Evolutionary conservation across 1,139 yeast species (phyloP), one percentile per base, ranked within the genome.

Genomic region (Yamadazyma epiphylla): DNA sequence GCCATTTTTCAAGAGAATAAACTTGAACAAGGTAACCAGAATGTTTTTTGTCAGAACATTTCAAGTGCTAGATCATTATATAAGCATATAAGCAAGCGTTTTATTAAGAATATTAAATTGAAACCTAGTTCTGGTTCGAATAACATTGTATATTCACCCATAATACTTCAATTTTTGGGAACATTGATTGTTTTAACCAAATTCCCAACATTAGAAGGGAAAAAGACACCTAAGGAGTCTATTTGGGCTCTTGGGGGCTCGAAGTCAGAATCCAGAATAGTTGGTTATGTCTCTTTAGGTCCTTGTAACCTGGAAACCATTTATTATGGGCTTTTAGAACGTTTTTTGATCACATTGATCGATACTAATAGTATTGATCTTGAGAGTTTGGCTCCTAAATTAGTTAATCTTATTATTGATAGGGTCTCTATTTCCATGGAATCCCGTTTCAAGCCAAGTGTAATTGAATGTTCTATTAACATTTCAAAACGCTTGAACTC

Each of bases 231-330:
- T 15, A 64, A 64, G 38, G 66, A 60, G 38, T 66, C 67, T 8
- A 60, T 80, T 30, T 79, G 86, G 81, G 56, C 64, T 9, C 58
- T 63, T 20, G 80, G 73, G 47, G 60, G 70, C 46, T 31, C 53
- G 60, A 42, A 70, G 55, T 34, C 70, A 48, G 42, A 34, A n/a
- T 35, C 55, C 2, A 69, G 70, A 34, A 47, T 80, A 7, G 26
- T 63, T 1, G 67, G 57, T 0, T 69, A 77, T 37, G 46, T 81
- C 19, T 56, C 58, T 11, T 37, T 76, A 11, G 83, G 87, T 0
- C 67, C 73, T 4, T 64, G 80, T 31, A 65, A 64, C 33, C 76
- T 80, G 41, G 60, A 62, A 25, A 69, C 79, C 0, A 41, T 57
- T 0, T 80, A 77, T 44, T 81, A 71, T 43, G 41, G 37, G 2